Percentiles rank a stretch among this genome's conserved stretches.
phyloP scores from a whole-genome alignment of 2,329 filamentous ascomycete genomes.

The Cyclaneusma minus region DNA sequence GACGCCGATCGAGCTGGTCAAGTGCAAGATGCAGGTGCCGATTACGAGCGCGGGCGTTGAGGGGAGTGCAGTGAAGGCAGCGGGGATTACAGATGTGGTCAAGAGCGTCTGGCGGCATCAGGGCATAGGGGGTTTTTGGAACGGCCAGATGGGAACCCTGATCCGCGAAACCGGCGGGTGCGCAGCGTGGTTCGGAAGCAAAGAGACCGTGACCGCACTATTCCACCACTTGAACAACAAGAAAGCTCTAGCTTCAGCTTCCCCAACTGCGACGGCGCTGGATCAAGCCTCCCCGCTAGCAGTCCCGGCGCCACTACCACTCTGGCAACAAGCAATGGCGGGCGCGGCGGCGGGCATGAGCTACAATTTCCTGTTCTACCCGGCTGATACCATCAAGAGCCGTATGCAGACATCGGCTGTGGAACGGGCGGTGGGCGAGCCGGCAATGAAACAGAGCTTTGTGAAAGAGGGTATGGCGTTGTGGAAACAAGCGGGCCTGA shows the following conservation, averaged over 20 bases:
- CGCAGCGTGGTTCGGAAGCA: slow-evolving; percentile 88
- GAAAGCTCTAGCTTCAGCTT: slow-evolving; percentile 19
- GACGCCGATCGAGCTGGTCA: slow-evolving; percentile 91
- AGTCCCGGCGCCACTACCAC: slow-evolving; percentile 38
- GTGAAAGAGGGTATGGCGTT: slow-evolving; percentile 53
- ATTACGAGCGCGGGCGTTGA: slow-evolving; percentile 20
- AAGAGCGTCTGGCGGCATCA: slow-evolving; percentile 67
- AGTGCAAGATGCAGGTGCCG: slow-evolving; percentile 93
- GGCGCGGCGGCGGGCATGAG: slow-evolving; percentile 80
- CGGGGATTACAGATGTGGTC: slow-evolving; percentile 57
- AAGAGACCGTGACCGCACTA: slow-evolving; percentile 61
- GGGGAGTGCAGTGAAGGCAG: slow-evolving; percentile 27
- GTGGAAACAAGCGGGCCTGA: slow-evolving; percentile 72
- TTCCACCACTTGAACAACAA: slow-evolving; percentile 45
- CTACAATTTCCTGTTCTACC: slow-evolving; percentile 96
- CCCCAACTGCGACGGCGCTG: slow-evolving; percentile 14
- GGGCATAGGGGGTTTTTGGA: slow-evolving; percentile 81
- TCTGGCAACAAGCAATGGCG: slow-evolving; percentile 78
- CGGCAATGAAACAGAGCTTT: slow-evolving; percentile 48
- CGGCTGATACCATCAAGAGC: slow-evolving; percentile 93
- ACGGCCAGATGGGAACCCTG: slow-evolving; percentile 82
- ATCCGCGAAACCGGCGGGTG: slow-evolving; percentile 88
- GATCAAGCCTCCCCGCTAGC: slow-evolving; percentile 22
- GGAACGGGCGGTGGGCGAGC: slow-evolving; percentile 22
- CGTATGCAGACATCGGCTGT: slow-evolving; percentile 85